A percentile compares a stretch with the other conserved stretches of the same genome.
These are phyloP conservation scores for Coemansia sp. DNA, from an alignment of 192 early-diverging fungal genomes.

Conservation along the genomic window DNA sequence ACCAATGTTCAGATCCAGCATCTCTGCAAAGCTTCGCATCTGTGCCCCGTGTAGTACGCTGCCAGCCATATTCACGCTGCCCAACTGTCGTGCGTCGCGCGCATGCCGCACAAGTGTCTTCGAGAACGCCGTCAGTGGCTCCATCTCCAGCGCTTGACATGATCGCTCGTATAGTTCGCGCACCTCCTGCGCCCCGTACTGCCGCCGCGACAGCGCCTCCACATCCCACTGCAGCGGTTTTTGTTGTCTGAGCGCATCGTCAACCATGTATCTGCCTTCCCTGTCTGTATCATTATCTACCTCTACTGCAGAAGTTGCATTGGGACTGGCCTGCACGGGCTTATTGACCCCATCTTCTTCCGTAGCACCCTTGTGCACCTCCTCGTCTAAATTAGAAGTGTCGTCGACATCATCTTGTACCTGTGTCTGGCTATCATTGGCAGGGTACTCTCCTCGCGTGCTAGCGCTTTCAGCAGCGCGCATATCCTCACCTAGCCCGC, in stretches of 20 bases:
- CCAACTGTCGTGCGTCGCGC: slow-evolving; percentile 38
- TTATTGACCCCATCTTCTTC: neutral
- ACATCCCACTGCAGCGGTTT: slow-evolving; percentile 46
- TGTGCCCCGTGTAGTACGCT: slow-evolving; percentile 56
- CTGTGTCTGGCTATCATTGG: neutral
- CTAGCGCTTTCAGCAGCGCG: neutral
- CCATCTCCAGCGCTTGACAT: slow-evolving; percentile 35
- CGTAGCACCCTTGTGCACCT: neutral
- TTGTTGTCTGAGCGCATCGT: neutral
- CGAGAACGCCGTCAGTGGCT: slow-evolving; percentile 33
- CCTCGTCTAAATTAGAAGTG: neutral
- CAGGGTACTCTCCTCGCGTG: neutral
- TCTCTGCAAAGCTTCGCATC: slow-evolving; percentile 70
- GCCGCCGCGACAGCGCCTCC: slow-evolving; percentile 29
- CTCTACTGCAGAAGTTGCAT: neutral
- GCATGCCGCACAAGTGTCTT: slow-evolving; percentile 32
- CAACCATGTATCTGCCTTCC: neutral
- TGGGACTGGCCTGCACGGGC: neutral
- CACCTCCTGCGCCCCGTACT: slow-evolving; percentile 48
- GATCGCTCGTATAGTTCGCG: slow-evolving; percentile 45
- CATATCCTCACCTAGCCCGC: neutral
- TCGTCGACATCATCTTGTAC: neutral
- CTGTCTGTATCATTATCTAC: neutral
- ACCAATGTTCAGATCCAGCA: slow-evolving; percentile 75
- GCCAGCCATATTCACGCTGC: slow-evolving; percentile 49